Base-by-base conservation (phyloP, 768 basidiomycete species). In the Nidularia pulvinata region DNA sequence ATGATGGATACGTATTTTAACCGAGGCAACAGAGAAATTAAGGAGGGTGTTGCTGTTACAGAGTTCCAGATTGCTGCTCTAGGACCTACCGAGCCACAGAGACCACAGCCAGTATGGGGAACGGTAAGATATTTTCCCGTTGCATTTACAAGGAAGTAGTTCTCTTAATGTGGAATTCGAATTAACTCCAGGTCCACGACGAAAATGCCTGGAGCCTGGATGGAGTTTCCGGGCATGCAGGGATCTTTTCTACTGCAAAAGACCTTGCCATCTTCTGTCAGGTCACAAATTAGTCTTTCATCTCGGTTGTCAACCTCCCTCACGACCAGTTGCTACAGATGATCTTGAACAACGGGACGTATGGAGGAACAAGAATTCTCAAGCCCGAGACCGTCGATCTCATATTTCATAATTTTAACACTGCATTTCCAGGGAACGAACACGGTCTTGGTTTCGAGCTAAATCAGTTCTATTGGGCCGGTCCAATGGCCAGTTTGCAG, bases 341-440 rank as follows among this genome's bases (percentile, higher is more conserved):
- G 66, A 65, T 68, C 22, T 48, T 65, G 45, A 66, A 68, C 46
- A 65, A 66, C 45, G 66, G 66, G 4, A 68, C 65, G 10, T 68
- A 64, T 47, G 57, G 55, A 43, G 63, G 59, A 1, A 53, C 51
- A 6, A 57, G 48, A 13, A 61, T 66, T 33, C 57, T 68, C 19
- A 52, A 63, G 51, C 58, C 63, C 6, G 58, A 57, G 25, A 68
- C 61, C 2, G 66, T 68, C 11, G 61, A 66, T 37, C 54, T 64
- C 46, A 68, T 68, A 46, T 68, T 68, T 47, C 59, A 59, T 19
- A 57, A 68, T 46, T 68, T 57, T 42, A 68, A 65, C 39, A 59
- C 55, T 5, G 55, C 55, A 4, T 68, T 68, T 55, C 66, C 65
- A n/a, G 63, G 63, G 1, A 51, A 68, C 44, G 59, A 57, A 5